phyloP scores from a whole-genome alignment of 2,329 filamentous ascomycete genomes.

The Tolypocladium inflatum region DNA sequence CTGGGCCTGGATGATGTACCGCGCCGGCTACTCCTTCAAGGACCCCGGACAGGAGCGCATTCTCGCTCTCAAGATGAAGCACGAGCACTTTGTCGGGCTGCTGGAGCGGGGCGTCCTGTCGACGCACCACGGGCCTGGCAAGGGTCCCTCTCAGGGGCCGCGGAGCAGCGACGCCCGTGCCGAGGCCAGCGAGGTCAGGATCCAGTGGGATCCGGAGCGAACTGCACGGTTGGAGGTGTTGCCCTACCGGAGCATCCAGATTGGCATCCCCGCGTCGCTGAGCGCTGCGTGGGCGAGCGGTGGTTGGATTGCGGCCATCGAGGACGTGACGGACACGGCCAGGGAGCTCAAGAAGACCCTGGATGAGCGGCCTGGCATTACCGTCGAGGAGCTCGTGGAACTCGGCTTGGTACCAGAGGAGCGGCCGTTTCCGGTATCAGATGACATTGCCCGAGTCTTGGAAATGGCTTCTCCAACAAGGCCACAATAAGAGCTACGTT shows the following conservation, averaged over 20 bases:
- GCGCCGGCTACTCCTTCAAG: conserved; percentile 50
- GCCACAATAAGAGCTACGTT: background rate
- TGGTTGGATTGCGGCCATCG: conserved; percentile 43
- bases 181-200: conserved; percentile 30
- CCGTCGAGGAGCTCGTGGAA: conserved; percentile 23
- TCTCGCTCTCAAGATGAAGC: conserved; percentile 46
- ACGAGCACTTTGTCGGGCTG: conserved; percentile 36
- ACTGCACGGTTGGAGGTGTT: conserved; percentile 33
- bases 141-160: background rate
- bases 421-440: conserved; percentile 29
- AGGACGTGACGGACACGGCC: conserved; percentile 48
- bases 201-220: conserved; percentile 58
- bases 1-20: conserved; percentile 57
- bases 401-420: conserved; percentile 34
- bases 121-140: conserved; percentile 9
- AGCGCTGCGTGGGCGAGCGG: conserved; percentile 36
- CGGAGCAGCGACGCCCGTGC: conserved; percentile 7
- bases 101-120: conserved; percentile 27
- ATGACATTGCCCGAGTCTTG: conserved; percentile 21
- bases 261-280: conserved; percentile 42
- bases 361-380: conserved; percentile 26
- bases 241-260: conserved; percentile 47
- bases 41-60: conserved; percentile 43
- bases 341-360: conserved; percentile 34
- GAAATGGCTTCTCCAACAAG: conserved; percentile 16